Conservation (phyloP, 192 early-diverging fungal species). For the Lunasporangiospora selenospora region DNA sequence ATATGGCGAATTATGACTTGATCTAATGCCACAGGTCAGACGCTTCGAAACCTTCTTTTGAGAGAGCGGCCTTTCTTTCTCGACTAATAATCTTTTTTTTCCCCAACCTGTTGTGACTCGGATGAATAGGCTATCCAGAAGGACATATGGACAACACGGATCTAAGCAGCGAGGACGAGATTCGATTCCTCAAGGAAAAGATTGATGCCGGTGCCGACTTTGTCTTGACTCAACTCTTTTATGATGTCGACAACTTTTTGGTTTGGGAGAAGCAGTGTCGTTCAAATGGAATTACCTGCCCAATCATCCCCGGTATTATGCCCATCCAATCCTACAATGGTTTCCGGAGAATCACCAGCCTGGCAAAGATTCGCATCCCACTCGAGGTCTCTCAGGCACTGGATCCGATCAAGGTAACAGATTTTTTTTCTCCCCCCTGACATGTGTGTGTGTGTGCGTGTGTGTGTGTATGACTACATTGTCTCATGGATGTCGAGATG, state of each 20-base stretch:
- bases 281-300: conserved; percentile 52
- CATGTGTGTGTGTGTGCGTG: no score
- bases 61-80: no score
- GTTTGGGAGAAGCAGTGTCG: conserved; percentile 74
- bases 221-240: conserved; percentile 87
- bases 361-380: conserved; percentile 78
- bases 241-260: conserved; percentile 76
- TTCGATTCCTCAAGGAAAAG: conserved; percentile 74
- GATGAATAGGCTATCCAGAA: conserved; percentile 82
- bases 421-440: no score
- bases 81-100: no score
- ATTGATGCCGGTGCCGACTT: conserved; percentile 85
- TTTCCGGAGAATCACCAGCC: conserved; percentile 81
- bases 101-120: no score
- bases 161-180: conserved; percentile 57
- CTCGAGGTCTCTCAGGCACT: conserved; percentile 60
- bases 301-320: conserved; percentile 89
- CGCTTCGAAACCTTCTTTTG: no score
- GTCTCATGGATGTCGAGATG: no score
- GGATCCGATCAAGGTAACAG: conserved; percentile 77
- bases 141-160: conserved; percentile 75
- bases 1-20: conserved; percentile 10
- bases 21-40: no score
- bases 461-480: no score
- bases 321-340: conserved; percentile 83